These are phyloP conservation scores for Croton setiger DNA, from an alignment of 441 rosid species.

Conservation along the genomic window DNA sequence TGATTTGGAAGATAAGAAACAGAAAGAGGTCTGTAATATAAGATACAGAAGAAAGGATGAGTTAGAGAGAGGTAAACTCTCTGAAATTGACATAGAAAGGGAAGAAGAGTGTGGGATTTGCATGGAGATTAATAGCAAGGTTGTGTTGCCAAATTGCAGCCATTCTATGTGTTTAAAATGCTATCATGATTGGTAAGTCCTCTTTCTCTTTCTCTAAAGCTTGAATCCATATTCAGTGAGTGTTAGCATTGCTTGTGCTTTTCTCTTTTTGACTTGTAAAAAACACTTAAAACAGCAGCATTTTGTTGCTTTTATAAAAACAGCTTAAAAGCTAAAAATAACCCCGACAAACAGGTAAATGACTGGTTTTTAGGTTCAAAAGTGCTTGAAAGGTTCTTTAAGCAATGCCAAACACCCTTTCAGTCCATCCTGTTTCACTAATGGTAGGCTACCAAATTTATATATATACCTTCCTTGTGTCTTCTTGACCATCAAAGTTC, in stretches of 20 bases:
- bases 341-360: too few species aligned
- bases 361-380: too few species aligned
- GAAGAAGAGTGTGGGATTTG: slow-evolving; percentile 95
- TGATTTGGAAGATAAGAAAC: slow-evolving; percentile 72
- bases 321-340: too few species aligned
- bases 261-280: too few species aligned
- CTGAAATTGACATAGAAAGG: slow-evolving; percentile 55
- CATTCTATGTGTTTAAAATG: slow-evolving; percentile 82
- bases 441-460: neutral
- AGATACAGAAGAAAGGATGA: slow-evolving; percentile 61
- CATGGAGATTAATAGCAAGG: slow-evolving; percentile 62
- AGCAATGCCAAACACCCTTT: too few species aligned
- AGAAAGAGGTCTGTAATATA: slow-evolving; percentile 47
- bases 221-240: neutral
- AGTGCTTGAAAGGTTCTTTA: too few species aligned
- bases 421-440: neutral
- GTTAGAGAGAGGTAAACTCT: slow-evolving; percentile 36
- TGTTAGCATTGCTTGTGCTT: too few species aligned
- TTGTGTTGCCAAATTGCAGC: slow-evolving; percentile 75
- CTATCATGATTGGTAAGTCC: slow-evolving; percentile 66
- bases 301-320: too few species aligned
- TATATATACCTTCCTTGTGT: neutral
- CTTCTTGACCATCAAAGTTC: neutral
- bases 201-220: slow-evolving; percentile 5
- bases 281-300: too few species aligned